Conservation (phyloP, 805 yeast genomes). For the Cyberlindnera xylosilytica region DNA sequence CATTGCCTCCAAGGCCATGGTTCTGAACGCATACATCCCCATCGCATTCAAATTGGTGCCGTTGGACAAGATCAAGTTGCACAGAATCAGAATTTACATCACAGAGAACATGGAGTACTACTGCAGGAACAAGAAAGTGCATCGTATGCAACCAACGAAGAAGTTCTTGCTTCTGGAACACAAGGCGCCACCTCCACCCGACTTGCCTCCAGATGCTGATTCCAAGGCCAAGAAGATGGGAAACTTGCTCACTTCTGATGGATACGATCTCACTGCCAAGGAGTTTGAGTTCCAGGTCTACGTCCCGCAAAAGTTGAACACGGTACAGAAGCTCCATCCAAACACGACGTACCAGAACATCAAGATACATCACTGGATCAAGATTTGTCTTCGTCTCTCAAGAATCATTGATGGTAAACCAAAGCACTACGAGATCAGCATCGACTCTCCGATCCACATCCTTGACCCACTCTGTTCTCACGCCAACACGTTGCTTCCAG, state of each 20-base stretch:
- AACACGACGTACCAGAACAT: conserved; percentile 79
- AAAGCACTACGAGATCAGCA: conserved; percentile 90
- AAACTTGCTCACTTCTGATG: conserved; percentile 33
- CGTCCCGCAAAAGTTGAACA: conserved; percentile 67
- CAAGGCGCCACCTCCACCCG: conserved; percentile 49
- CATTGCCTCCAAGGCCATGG: conserved; percentile 84
- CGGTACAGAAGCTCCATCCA: conserved; percentile 66
- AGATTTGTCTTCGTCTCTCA: conserved; percentile 79
- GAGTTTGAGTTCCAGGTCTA: conserved; percentile 86
- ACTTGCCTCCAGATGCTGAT: conserved; percentile 31
- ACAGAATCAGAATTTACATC: conserved; percentile 78
- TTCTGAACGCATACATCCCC: conserved; percentile 81
- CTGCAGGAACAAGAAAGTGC: conserved; percentile 82
- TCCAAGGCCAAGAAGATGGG: conserved; percentile 40
- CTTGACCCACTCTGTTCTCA: conserved; percentile 76
- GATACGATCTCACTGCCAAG: conserved; percentile 60
- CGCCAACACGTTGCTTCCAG: conserved; percentile 74
- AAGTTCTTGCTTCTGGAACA: conserved; percentile 81
- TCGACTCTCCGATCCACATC: conserved; percentile 91
- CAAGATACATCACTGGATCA: conserved; percentile 94
- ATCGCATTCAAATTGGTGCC: conserved; percentile 83
- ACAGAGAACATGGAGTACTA: conserved; percentile 91
- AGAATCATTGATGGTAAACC: conserved; percentile 63
- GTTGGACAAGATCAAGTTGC: conserved; percentile 78
- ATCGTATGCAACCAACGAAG: conserved; percentile 85